These are phyloP conservation scores for Neoarthrinium moseri DNA, from an alignment of 2,329 filamentous ascomycete species.

Conservation along the genomic window DNA sequence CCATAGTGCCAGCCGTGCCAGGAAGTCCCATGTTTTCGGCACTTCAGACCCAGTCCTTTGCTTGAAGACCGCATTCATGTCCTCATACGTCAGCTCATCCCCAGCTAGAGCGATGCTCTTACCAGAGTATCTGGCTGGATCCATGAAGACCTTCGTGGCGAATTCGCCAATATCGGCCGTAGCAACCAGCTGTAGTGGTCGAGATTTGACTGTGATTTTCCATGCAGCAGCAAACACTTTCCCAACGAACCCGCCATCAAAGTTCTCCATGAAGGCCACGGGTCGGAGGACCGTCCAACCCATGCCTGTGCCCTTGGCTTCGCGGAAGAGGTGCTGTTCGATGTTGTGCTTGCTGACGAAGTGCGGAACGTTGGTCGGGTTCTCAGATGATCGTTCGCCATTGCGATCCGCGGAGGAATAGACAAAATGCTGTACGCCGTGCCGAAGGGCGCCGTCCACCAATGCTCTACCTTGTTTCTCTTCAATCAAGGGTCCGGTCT, in stretches of 20 bases:
- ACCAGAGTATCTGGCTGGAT: constrained; percentile 29
- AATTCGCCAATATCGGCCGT: constrained; percentile 39
- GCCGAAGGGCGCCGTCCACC: constrained; percentile 83
- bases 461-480: constrained; percentile 64
- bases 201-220: constrained; percentile 21
- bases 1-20: not conserved
- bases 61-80: constrained; percentile 30
- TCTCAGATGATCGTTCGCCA: constrained; percentile 39
- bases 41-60: constrained; percentile 25
- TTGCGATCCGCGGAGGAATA: constrained; percentile 78
- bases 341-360: constrained; percentile 57
- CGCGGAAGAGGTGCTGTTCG: constrained; percentile 51
- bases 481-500: not conserved
- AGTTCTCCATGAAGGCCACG: constrained; percentile 56
- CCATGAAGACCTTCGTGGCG: constrained; percentile 32
- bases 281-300: constrained; percentile 58
- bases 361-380: constrained; percentile 53
- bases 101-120: constrained; percentile 36
- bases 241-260: constrained; percentile 26
- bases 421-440: constrained; percentile 84
- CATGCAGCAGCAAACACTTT: constrained; percentile 30
- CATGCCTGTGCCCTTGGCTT: constrained; percentile 38
- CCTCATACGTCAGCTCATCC: constrained; percentile 34
- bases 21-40: constrained; percentile 20
- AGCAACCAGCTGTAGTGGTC: constrained; percentile 33